These are phyloP conservation scores for Mycena filopes DNA, from an alignment of 768 basidiomycete genomes.

Conservation along the genomic window DNA sequence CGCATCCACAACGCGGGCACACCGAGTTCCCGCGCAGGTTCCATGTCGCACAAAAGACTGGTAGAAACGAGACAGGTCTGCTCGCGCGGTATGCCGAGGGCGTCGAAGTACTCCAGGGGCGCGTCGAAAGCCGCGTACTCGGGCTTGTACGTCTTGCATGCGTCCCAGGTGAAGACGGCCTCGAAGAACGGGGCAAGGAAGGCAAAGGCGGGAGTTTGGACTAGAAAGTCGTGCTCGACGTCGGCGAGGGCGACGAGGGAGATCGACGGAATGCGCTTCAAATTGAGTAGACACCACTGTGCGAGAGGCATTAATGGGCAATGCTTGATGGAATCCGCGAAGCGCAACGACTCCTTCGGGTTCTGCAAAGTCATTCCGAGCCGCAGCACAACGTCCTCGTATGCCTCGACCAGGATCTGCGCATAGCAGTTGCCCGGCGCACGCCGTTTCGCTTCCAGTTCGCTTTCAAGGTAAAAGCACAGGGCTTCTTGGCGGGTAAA, in stretches of 20 bases:
- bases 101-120: neutral
- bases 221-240: neutral
- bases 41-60: constrained; percentile 4
- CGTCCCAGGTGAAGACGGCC: constrained; percentile 9
- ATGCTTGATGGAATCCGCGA: neutral
- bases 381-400: constrained; percentile 2
- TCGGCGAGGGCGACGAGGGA: constrained; percentile 8
- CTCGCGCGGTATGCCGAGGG: neutral
- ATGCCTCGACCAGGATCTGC: constrained; percentile 1
- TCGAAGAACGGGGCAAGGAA: neutral
- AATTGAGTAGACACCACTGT: neutral
- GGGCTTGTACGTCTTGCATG: constrained; percentile 1
- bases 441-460: constrained; percentile 4
- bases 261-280: neutral
- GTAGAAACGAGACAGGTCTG: constrained; percentile 2
- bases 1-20: constrained; percentile 6
- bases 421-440: neutral
- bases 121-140: neutral
- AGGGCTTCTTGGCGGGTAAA: constrained; percentile 11
- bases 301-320: constrained; percentile 2
- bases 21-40: constrained; percentile 12
- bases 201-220: neutral
- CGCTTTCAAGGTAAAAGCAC: constrained; percentile 16
- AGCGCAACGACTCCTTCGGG: neutral
- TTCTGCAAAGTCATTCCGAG: neutral